Evolutionary conservation across 768 basidiomycete genomes (phyloP).

Genomic region (Imleria badia): DNA sequence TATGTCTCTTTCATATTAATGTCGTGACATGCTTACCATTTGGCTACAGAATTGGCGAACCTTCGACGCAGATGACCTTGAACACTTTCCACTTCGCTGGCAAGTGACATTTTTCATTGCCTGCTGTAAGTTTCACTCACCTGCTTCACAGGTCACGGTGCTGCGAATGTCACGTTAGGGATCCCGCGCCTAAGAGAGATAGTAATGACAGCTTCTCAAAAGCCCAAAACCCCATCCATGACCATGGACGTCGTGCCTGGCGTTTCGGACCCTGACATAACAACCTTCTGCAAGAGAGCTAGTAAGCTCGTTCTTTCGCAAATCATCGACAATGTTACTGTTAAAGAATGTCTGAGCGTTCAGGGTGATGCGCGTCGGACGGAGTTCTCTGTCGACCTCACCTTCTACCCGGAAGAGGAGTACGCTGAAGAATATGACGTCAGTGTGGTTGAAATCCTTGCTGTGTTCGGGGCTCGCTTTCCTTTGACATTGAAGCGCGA

Average conservation of each 20-base stretch:
- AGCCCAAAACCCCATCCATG: conserved; percentile 98
- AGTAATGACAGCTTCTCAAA: conserved; percentile 96
- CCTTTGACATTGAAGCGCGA: conserved; percentile 82
- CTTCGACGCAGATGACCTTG: conserved; percentile 99
- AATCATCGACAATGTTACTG: conserved; percentile 77
- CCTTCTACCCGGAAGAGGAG: conserved; percentile 84
- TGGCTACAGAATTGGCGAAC: conserved; percentile 82
- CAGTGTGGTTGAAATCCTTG: conserved; percentile 66
- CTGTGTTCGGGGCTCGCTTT: conserved; percentile 71
- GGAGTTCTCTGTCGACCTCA: conserved; percentile 75
- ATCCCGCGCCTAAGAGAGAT: conserved; percentile 98
- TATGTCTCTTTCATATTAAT: conserved; percentile 36
- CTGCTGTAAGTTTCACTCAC: conserved; percentile 1
- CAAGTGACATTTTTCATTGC: conserved; percentile 32
- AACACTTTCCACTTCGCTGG: conserved; percentile 99
- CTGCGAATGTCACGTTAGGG: conserved; percentile 98
- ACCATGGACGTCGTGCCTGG: conserved; percentile 66
- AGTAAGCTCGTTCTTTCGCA: conserved; percentile 86
- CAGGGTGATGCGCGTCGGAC: conserved; percentile 71
- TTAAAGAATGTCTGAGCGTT: conserved; percentile 73
- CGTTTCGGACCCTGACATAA: conserved; percentile 54
- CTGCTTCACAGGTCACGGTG: conserved; percentile 79
- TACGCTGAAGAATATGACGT: conserved; percentile 84
- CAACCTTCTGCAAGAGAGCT: conserved; percentile 84
- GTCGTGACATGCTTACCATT: conserved; percentile 1